Conservation (phyloP, 192 early-diverging fungal genomes). For the Gaertneriomyces sp. region DNA sequence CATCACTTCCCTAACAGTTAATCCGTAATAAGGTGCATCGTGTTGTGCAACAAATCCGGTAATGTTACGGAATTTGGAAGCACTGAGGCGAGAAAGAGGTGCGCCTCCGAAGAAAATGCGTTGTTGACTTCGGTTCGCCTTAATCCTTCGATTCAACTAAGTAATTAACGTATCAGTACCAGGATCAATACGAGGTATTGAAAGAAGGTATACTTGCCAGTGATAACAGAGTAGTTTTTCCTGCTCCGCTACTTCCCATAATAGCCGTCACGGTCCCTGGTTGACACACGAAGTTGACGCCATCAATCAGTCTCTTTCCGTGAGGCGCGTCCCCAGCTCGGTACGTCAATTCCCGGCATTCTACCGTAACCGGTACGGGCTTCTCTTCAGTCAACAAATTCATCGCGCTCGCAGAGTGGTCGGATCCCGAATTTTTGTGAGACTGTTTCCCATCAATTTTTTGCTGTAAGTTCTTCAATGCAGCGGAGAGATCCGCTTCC, state of each 20-base stretch:
- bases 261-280: slow-evolving; percentile 35
- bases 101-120: slow-evolving; percentile 14
- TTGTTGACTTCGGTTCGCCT: slow-evolving; percentile 5
- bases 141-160: slow-evolving; percentile 15
- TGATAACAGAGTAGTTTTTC: slow-evolving; percentile 32
- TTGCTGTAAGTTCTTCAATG: neutral
- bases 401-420: too few species aligned
- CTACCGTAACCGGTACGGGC: slow-evolving; percentile 21
- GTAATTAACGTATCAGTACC: neutral
- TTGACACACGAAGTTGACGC: slow-evolving; percentile 17
- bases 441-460: neutral
- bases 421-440: too few species aligned
- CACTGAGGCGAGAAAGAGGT: slow-evolving; percentile 14
- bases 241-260: slow-evolving; percentile 34
- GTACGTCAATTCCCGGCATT: slow-evolving; percentile 22
- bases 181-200: too few species aligned
- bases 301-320: slow-evolving; percentile 22
- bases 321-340: slow-evolving; percentile 5
- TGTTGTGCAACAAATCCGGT: slow-evolving; percentile 35
- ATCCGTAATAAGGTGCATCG: slow-evolving; percentile 32
- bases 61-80: slow-evolving; percentile 17
- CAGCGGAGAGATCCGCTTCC: neutral
- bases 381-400: slow-evolving; percentile 1
- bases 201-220: slow-evolving; percentile 8
- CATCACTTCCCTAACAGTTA: slow-evolving; percentile 45